Percentiles rank a stretch among this genome's conserved stretches.
Evolutionary conservation across 305 asterid species (phyloP).

Genomic region (Plantago lanceolata): DNA sequence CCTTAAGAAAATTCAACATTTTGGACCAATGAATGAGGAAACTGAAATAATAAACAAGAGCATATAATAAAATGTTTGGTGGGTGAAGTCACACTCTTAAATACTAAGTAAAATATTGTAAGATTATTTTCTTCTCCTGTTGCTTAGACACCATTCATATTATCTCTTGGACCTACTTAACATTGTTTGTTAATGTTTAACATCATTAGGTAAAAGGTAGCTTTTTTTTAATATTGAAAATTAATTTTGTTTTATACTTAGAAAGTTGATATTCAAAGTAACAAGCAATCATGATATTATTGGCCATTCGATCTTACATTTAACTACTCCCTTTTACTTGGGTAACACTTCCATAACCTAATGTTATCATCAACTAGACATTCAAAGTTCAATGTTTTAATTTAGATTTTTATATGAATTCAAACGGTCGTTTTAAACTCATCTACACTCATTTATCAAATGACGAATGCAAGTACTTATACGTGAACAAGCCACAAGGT

Average conservation of each 20-base stretch:
- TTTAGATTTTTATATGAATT: no score
- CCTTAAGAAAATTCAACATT: conserved; percentile 49
- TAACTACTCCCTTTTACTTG: conserved; percentile 12
- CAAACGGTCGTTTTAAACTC: no score
- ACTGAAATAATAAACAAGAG: conserved; percentile 28
- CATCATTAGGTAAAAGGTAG: conserved; percentile 79
- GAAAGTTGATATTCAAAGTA: conserved; percentile 19
- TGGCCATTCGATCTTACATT: conserved; percentile 25
- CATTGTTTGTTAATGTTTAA: conserved; percentile 46
- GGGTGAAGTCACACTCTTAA: conserved; percentile 48
- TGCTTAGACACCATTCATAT: conserved; percentile 48
- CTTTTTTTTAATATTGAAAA: conserved; percentile 31
- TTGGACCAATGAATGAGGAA: conserved; percentile 48
- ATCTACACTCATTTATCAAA: no score
- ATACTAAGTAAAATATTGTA: conserved; percentile 43
- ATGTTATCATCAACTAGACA: conserved; percentile 16
- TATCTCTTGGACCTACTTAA: conserved; percentile 35
- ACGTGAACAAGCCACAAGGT: no score
- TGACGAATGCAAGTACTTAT: no score
- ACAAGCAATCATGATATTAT: conserved; percentile 38
- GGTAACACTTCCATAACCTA: conserved; percentile 26
- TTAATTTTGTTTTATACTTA: conserved; percentile 31
- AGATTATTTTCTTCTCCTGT: conserved; percentile 22
- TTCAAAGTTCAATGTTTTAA: conserved; percentile 17
- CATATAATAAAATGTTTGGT: conserved; percentile 46